Percentiles rank a stretch among this genome's conserved stretches.
phyloP scores from a whole-genome alignment of 306 rosid genomes.

The Mimosa bimucronata region DNA sequence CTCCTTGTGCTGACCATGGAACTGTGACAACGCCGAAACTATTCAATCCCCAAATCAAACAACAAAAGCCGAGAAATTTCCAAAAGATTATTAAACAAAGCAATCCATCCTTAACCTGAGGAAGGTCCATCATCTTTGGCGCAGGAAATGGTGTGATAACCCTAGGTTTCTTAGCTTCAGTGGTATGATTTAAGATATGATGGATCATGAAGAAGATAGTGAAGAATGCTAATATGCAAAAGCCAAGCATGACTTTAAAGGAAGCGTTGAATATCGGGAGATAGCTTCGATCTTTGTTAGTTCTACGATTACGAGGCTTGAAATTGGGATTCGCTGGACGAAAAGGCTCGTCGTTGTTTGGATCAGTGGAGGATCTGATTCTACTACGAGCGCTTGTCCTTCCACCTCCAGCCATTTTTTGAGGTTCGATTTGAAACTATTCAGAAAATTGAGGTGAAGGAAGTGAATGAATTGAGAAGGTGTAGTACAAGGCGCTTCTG shows the following conservation, averaged over 20 bases:
- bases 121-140: constrained; percentile 83
- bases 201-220: constrained; percentile 53
- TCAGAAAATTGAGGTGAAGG: not conserved
- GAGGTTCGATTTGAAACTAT: not conserved
- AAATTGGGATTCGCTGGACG: constrained; percentile 36
- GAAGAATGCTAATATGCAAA: constrained; percentile 60
- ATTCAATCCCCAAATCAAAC: not conserved
- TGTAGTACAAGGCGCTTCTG: not conserved
- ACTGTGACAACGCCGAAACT: constrained; percentile 51
- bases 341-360: constrained; percentile 37
- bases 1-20: constrained; percentile 94
- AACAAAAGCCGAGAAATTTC: not conserved
- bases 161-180: constrained; percentile 50
- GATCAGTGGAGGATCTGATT: constrained; percentile 49
- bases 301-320: constrained; percentile 49
- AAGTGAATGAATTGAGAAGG: not conserved
- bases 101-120: constrained; percentile 62
- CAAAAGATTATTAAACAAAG: not conserved
- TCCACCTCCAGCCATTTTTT: constrained; percentile 61
- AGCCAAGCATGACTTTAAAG: constrained; percentile 55
- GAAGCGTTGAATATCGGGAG: constrained; percentile 57
- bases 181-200: constrained; percentile 40
- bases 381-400: constrained; percentile 59
- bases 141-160: constrained; percentile 84
- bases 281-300: constrained; percentile 45